Evolutionary conservation across 306 rosid genomes (phyloP), one percentile per base, ranked within the genome.

Genomic region (Herpetospermum pedunculosum): DNA sequence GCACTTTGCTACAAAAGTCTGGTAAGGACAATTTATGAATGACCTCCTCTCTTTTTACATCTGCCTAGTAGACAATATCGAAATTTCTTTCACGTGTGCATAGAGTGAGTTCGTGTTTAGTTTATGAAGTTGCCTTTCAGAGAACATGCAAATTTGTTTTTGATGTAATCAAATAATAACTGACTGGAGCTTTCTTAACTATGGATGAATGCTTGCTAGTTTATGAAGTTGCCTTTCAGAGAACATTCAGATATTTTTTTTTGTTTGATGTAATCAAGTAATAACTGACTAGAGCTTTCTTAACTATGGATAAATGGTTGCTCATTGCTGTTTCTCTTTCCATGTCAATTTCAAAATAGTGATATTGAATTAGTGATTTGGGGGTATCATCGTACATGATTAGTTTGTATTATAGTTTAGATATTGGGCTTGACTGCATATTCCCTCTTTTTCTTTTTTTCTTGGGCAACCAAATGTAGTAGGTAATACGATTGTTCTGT

Each of bases 1-100:
- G 99, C 84, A 88, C 76, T 94, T 94, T 79, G 58, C 91, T 4
- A 94, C 97, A 18, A 94, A 94, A 91, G 97, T 94, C 63, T 94
- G 99, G 99, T 94, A 84, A 44, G 83, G 25, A 30, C 50, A 29
- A 50, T 19, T 72, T 52, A 10, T 41, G 35, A 21, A 25, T 16
- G 16, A 16, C 37, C 2, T 59, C 52, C 2, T 43, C 15, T 57
- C 2, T 68, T 72, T n/a, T 2, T 38, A 2, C 34, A 10, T 63
- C 64, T 19, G 32, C 47, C 14, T 1, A 53, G 48, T 59, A 29
- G 38, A 28, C 21, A 48, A 70, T 25, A 5, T 40, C 12, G 18
- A 11, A 13, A 32, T 60, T 3, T 60, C 23, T 60, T 63, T 23
- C 9, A 11, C 1, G 15, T 19, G 18, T 37, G 46, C 29, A 63